Base-by-base conservation (phyloP, 129 eudicot genomes). In the Pseudognaphalium luteoalbum region DNA sequence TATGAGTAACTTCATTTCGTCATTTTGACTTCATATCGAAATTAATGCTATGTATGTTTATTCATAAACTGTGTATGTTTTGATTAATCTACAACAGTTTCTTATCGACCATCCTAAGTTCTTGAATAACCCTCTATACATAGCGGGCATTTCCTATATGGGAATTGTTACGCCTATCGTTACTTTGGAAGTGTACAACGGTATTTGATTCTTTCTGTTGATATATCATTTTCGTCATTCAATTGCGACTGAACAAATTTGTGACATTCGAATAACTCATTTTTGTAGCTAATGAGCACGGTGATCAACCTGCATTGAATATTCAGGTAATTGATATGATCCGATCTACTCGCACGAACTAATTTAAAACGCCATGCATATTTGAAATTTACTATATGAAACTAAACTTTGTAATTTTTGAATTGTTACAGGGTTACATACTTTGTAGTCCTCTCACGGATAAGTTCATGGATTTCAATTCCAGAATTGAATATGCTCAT, bases 81-180 rank as follows among this genome's bases (percentile, higher is more conserved):
- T 1, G 34, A n/a, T 34, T 66, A 16, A 30, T 80, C 2, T 58
- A 9, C 10, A 62, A 44, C 66, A 82, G 85, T 82, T 77, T 66
- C 81, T 82, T 6, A 71, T 71, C 19, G 78, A 77, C 34, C 85
- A 82, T 78, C 85, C 82, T 7, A 82, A 77, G 66, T 76, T 82
- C 57, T 9, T 71, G 41, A 66, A 77, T 37, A 82, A 77, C 20
- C 85, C 85, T 4, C 56, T 82, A 20, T 82, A 82, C 75, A 42
- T 82, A 9, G 4, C 71, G 17, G 82, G 71, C 7, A 78, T 65
- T 70, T 82, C 85, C 25, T 77, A 82, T 47, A 78, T 71, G 74
- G 85, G 85, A 25, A 71, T 82, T 10, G 63, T 65, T 33, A 78
- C 81, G 6, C 85, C 85, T 14, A 56, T 77, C 15, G 3, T 82